Percentiles rank a stretch among this genome's conserved stretches.
Conservation (phyloP, 768 basidiomycete species). For the Leccinum subtestaceum region DNA sequence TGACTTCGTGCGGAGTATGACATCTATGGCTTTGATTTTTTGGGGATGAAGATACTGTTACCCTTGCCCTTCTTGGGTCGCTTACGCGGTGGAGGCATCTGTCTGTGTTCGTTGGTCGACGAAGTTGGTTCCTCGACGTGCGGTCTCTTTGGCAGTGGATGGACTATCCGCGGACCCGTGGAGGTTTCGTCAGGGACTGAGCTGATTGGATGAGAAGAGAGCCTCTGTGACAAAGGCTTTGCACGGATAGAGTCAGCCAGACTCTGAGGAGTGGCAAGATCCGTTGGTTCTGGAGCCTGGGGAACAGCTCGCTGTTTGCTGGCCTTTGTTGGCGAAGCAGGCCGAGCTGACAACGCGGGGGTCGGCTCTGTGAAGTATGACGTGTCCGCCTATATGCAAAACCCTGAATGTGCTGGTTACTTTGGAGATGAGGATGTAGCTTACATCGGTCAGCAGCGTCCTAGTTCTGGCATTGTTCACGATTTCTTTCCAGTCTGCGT, state of each 20-base stretch:
- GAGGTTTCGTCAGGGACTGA: neutral
- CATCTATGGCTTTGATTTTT: slow-evolving; percentile 39
- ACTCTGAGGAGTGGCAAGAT: slow-evolving; percentile 39
- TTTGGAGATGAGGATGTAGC: neutral
- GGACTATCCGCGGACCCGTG: neutral
- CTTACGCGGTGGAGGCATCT: slow-evolving; percentile 30
- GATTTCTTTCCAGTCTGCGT: slow-evolving; percentile 75
- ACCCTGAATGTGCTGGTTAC: neutral
- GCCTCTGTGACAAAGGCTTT: slow-evolving; percentile 20
- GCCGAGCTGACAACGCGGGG: slow-evolving; percentile 13
- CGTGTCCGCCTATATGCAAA: slow-evolving; percentile 28
- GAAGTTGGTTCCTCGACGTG: slow-evolving; percentile 17
- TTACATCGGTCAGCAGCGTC: slow-evolving; percentile 61
- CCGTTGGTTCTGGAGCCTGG: slow-evolving; percentile 26
- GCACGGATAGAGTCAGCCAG: slow-evolving; percentile 30
- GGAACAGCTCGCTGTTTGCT: slow-evolving; percentile 21
- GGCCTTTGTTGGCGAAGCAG: slow-evolving; percentile 20
- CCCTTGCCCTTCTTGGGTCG: slow-evolving; percentile 33
- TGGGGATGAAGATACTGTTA: slow-evolving; percentile 59
- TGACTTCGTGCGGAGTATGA: neutral
- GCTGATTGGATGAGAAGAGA: neutral
- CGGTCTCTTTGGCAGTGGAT: slow-evolving; percentile 20
- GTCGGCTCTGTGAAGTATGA: slow-evolving; percentile 39
- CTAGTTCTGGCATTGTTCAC: slow-evolving; percentile 72
- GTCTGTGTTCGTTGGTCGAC: slow-evolving; percentile 19